These are phyloP conservation scores for Pseudocercospora macadamiae DNA, from an alignment of 2,329 filamentous ascomycete genomes.

Conservation along the genomic window DNA sequence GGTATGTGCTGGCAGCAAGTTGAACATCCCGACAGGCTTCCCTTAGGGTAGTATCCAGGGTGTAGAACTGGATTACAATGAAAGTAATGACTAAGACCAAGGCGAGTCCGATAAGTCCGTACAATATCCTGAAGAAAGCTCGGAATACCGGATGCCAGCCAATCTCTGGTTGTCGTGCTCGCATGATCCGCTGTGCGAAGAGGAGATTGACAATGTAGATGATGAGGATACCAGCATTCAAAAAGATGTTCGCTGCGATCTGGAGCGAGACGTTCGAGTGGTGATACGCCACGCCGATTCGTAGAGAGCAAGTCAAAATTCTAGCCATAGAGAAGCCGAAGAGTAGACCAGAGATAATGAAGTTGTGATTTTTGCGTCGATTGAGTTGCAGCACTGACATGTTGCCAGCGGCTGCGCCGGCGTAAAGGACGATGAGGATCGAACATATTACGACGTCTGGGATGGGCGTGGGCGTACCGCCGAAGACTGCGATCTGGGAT, in stretches of 20 bases:
- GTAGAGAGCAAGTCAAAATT: conserved; percentile 44
- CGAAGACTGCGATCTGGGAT: conserved; percentile 36
- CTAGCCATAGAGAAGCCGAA: conserved; percentile 51
- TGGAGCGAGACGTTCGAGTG: conserved; percentile 34
- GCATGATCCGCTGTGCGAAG: conserved; percentile 35
- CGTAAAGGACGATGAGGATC: conserved; percentile 47
- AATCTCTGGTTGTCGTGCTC: conserved; percentile 33
- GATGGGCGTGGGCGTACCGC: conserved; percentile 41
- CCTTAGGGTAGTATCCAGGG: conserved; percentile 24
- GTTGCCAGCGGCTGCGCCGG: conserved; percentile 43
- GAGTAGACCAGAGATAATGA: conserved; percentile 44
- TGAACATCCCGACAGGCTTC: conserved; percentile 25
- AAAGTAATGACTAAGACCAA: conserved; percentile 34
- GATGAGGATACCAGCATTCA: conserved; percentile 36
- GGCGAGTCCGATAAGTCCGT: conserved; percentile 19
- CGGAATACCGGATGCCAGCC: conserved; percentile 32
- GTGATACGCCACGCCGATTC: conserved; percentile 36
- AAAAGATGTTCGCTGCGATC: conserved; percentile 38
- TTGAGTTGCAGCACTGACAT: conserved; percentile 49
- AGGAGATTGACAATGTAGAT: conserved; percentile 37
- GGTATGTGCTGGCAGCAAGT: conserved; percentile 28
- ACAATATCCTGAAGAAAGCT: conserved; percentile 16
- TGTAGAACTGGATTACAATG: conserved; percentile 36
- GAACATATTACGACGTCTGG: conserved; percentile 47
- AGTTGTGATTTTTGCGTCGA: conserved; percentile 43